These are phyloP conservation scores for Candida tropicalis DNA, from an alignment of 1,139 yeast genomes.

Conservation along the genomic window DNA sequence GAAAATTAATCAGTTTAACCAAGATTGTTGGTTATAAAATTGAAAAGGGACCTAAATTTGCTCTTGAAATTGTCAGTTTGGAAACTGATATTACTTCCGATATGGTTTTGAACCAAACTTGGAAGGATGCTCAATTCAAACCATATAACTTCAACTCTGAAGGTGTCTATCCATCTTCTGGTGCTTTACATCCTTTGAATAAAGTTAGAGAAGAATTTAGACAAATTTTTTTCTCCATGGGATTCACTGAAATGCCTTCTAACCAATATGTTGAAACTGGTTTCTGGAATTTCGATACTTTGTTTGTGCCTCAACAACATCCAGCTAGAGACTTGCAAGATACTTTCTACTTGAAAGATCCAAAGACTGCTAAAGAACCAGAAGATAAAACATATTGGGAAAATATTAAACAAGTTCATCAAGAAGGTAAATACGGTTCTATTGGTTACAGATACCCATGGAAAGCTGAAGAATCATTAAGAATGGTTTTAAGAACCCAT, in stretches of 20 bases:
- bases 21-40: conserved; percentile 79
- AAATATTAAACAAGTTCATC: conserved; percentile 80
- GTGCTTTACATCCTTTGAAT: conserved; percentile 95
- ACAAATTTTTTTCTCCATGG: conserved; percentile 96
- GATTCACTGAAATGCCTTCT: conserved; percentile 98
- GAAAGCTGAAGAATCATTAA: conserved; percentile 87
- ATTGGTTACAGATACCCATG: conserved; percentile 98
- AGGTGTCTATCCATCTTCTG: conserved; percentile 83
- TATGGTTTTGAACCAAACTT: conserved; percentile 77
- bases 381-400: conserved; percentile 77
- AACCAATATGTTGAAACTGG: conserved; percentile 97
- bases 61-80: conserved; percentile 73
- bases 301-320: conserved; percentile 98
- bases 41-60: conserved; percentile 81
- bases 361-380: conserved; percentile 76
- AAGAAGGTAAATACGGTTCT: conserved; percentile 89
- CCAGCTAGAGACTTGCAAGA: conserved; percentile 99
- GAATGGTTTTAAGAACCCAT: conserved; percentile 94
- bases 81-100: conserved; percentile 96
- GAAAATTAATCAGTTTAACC: conserved; percentile 76
- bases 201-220: conserved; percentile 97
- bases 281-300: conserved; percentile 97
- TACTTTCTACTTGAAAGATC: conserved; percentile 95
- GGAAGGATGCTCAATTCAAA: conserved; percentile 86
- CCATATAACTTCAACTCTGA: conserved; percentile 96